Evolutionary conservation across 1,284 basidiomycete species (phyloP).

Genomic region (Vanrija pseudolonga): DNA sequence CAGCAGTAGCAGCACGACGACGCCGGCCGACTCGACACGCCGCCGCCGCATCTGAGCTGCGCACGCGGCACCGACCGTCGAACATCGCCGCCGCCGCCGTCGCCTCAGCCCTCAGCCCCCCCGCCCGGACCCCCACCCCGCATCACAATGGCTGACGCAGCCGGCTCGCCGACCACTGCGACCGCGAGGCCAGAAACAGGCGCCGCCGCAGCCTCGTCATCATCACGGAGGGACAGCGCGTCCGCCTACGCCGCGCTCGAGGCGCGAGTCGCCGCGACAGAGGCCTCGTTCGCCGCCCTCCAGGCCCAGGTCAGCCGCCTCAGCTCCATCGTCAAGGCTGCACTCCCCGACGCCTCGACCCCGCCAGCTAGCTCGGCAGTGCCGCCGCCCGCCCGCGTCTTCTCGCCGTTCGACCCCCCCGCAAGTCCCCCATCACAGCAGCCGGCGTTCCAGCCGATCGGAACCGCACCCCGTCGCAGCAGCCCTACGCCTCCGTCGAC

Average conservation of each 20-base stretch:
- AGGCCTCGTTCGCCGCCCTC: slow-evolving; percentile 30
- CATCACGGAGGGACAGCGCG: background rate
- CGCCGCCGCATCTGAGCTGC: background rate
- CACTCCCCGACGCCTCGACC: background rate
- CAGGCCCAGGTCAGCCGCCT: slow-evolving; percentile 37
- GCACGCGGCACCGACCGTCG: too few species aligned
- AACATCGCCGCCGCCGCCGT: too few species aligned
- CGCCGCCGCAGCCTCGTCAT: too few species aligned
- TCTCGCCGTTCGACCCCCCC: slow-evolving; percentile 23
- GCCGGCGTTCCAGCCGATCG: background rate
- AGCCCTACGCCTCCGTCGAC: background rate
- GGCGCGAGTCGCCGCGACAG: slow-evolving; percentile 32
- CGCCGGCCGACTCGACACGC: background rate
- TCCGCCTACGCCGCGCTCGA: slow-evolving; percentile 29
- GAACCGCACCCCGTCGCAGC: background rate
- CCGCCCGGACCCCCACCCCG: too few species aligned
- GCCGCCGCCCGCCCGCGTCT: slow-evolving; percentile 5
- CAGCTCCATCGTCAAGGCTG: slow-evolving; percentile 21
- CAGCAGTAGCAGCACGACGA: background rate
- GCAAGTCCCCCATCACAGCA: background rate
- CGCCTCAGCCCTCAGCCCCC: too few species aligned
- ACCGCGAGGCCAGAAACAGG: too few species aligned
- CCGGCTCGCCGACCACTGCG: too few species aligned
- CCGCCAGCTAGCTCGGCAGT: background rate
- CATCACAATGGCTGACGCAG: too few species aligned